Conservation (phyloP, 208 protist species). For the Herpetomonas tarakana region DNA sequence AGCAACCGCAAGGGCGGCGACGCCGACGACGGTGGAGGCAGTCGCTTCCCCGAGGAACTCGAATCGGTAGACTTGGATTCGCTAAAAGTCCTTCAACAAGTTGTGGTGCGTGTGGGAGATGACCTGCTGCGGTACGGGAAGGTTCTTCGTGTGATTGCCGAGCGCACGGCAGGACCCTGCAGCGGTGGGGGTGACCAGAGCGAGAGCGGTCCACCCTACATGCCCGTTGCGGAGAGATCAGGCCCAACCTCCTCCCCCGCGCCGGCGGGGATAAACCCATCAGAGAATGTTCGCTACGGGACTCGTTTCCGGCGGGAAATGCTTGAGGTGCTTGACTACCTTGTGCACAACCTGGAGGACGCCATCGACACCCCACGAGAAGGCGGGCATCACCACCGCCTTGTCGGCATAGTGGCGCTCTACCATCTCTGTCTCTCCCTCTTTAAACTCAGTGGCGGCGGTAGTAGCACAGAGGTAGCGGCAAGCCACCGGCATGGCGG, state of each 20-base stretch:
- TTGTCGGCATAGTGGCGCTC: constrained; percentile 62
- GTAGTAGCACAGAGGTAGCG: background rate
- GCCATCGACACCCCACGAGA: constrained; percentile 9
- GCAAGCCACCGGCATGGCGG: background rate
- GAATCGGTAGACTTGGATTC: no score
- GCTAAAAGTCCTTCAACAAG: no score
- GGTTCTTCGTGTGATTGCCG: constrained; percentile 8
- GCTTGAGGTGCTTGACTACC: constrained; percentile 10
- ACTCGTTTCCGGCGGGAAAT: constrained; percentile 5
- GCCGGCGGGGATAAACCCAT: background rate
- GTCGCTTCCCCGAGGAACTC: no score
- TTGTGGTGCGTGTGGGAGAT: background rate
- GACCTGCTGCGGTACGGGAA: constrained; percentile 7
- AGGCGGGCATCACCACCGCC: constrained; percentile 18
- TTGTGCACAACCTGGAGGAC: constrained; percentile 13
- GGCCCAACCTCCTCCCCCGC: background rate
- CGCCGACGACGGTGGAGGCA: constrained; percentile 15
- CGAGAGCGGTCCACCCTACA: background rate
- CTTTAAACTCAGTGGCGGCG: constrained; percentile 4
- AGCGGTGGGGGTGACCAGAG: background rate
- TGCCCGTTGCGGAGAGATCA: background rate
- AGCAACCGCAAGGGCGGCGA: background rate
- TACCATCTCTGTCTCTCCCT: constrained; percentile 50
- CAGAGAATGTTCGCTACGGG: constrained; percentile 6
- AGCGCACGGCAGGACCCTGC: background rate